phyloP scores from a whole-genome alignment of 805 yeast genomes.

The Schwanniomyces sp. region DNA sequence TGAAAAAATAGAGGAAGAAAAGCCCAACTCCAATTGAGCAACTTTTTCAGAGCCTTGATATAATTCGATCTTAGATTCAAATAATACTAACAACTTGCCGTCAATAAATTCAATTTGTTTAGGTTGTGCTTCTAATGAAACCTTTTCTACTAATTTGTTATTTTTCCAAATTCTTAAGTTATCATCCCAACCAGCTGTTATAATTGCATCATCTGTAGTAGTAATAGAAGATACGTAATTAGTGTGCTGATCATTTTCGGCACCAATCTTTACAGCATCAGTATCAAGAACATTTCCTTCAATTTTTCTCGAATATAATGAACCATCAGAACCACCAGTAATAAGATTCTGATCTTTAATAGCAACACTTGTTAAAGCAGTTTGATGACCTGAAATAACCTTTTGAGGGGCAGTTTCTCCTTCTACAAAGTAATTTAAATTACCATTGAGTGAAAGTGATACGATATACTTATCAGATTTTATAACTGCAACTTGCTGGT shows the following conservation, averaged over 20 bases:
- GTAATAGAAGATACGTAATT: slow-evolving; percentile 64
- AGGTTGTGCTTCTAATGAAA: slow-evolving; percentile 32
- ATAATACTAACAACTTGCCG: slow-evolving; percentile 27
- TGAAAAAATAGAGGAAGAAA: slow-evolving; percentile 24
- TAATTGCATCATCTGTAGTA: slow-evolving; percentile 21
- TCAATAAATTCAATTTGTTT: slow-evolving; percentile 28
- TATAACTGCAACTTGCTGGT: slow-evolving; percentile 80
- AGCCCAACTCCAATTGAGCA: slow-evolving; percentile 17
- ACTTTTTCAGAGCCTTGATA: slow-evolving; percentile 11
- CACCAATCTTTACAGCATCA: slow-evolving; percentile 34
- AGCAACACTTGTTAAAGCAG: slow-evolving; percentile 65
- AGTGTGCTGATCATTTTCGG: slow-evolving; percentile 48
- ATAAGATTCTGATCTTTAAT: slow-evolving; percentile 28
- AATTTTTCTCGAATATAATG: slow-evolving; percentile 59
- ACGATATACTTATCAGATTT: slow-evolving; percentile 60
- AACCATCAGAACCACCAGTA: slow-evolving; percentile 86
- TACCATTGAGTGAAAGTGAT: slow-evolving; percentile 71
- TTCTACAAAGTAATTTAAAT: slow-evolving; percentile 56
- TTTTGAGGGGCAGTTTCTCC: slow-evolving; percentile 34
- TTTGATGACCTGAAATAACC: slow-evolving; percentile 75
- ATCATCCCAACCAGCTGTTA: slow-evolving; percentile 91
- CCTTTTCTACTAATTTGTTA: slow-evolving; percentile 9
- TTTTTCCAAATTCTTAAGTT: slow-evolving; percentile 46
- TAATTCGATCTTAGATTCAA: slow-evolving; percentile 28
- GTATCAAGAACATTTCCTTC: slow-evolving; percentile 11